Evolutionary conservation across 1,139 yeast species (phyloP).

Genomic region (Protomyces lactucae-debilis): DNA sequence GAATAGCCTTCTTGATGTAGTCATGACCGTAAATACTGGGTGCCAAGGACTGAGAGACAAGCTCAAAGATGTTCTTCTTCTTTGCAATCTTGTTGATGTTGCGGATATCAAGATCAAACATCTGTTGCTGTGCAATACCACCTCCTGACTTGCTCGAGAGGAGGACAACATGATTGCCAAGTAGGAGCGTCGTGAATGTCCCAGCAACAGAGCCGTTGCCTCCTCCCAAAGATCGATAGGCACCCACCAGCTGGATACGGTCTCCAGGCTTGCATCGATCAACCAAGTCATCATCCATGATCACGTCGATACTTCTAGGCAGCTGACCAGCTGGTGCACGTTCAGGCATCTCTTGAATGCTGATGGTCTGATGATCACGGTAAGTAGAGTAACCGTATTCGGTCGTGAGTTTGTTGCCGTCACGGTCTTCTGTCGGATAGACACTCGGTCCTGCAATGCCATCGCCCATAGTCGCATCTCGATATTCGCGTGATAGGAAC

Average conservation of each 20-base stretch:
- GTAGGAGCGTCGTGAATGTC: slow-evolving; percentile 70
- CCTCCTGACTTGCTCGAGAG: slow-evolving; percentile 80
- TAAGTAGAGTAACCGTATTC: slow-evolving; percentile 93
- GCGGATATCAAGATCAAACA: slow-evolving; percentile 79
- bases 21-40: slow-evolving; percentile 96
- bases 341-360: slow-evolving; percentile 98
- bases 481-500: slow-evolving; percentile 85
- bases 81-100: slow-evolving; percentile 76
- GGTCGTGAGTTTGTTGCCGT: slow-evolving; percentile 79
- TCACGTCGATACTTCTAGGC: slow-evolving; percentile 86
- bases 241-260: slow-evolving; percentile 89
- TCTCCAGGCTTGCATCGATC: slow-evolving; percentile 95
- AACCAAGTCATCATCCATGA: slow-evolving; percentile 89
- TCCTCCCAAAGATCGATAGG: slow-evolving; percentile 86
- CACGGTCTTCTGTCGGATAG: slow-evolving; percentile 89
- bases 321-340: slow-evolving; percentile 97
- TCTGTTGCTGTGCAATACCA: slow-evolving; percentile 66
- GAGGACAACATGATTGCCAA: slow-evolving; percentile 86
- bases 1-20: slow-evolving; percentile 81
- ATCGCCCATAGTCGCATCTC: slow-evolving; percentile 72
- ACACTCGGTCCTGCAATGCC: slow-evolving; percentile 53
- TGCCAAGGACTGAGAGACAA: slow-evolving; percentile 80
- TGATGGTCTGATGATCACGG: slow-evolving; percentile 87
- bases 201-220: slow-evolving; percentile 47
- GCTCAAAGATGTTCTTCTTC: slow-evolving; percentile 65